phyloP scores from a whole-genome alignment of 768 basidiomycete species.

The Cystofilobasidium capitatum region DNA sequence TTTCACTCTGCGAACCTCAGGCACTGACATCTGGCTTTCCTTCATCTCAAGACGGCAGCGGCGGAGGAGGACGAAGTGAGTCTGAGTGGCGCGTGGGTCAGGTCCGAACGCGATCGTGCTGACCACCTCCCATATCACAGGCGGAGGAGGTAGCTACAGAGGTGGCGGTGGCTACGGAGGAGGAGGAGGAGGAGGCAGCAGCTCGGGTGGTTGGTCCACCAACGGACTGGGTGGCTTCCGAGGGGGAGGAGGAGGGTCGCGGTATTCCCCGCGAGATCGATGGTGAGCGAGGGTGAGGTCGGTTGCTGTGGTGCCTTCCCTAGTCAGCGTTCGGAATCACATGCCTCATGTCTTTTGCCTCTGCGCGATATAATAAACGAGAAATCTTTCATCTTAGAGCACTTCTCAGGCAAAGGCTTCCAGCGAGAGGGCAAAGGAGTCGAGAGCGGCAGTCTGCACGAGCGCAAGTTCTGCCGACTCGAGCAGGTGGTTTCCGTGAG shows the following conservation, averaged over 20 bases:
- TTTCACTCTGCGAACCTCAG: too few species aligned
- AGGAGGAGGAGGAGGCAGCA: slow-evolving; percentile 36
- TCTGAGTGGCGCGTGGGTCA: slow-evolving; percentile 64
- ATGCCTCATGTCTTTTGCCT: too few species aligned
- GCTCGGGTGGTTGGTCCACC: too few species aligned
- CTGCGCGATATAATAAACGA: not conserved
- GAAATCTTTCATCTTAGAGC: not conserved
- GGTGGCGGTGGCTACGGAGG: slow-evolving; percentile 50
- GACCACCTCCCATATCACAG: slow-evolving; percentile 39
- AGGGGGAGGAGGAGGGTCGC: too few species aligned
- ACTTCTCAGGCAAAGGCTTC: slow-evolving; percentile 17
- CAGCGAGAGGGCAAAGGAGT: slow-evolving; percentile 19
- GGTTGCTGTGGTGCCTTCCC: too few species aligned
- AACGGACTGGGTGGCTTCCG: too few species aligned
- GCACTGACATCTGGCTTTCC: too few species aligned
- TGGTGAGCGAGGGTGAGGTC: too few species aligned
- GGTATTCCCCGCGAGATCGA: too few species aligned
- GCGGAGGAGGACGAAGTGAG: slow-evolving; percentile 47
- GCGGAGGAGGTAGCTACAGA: slow-evolving; percentile 40
- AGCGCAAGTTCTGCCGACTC: slow-evolving; percentile 25
- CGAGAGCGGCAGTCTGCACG: slow-evolving; percentile 21
- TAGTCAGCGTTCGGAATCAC: too few species aligned
- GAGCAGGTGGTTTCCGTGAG: slow-evolving; percentile 19
- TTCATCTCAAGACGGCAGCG: slow-evolving; percentile 58
- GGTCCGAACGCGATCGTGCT: slow-evolving; percentile 2